Evolutionary conservation across 306 rosid species (phyloP).

Genomic region (Biancaea sappan): DNA sequence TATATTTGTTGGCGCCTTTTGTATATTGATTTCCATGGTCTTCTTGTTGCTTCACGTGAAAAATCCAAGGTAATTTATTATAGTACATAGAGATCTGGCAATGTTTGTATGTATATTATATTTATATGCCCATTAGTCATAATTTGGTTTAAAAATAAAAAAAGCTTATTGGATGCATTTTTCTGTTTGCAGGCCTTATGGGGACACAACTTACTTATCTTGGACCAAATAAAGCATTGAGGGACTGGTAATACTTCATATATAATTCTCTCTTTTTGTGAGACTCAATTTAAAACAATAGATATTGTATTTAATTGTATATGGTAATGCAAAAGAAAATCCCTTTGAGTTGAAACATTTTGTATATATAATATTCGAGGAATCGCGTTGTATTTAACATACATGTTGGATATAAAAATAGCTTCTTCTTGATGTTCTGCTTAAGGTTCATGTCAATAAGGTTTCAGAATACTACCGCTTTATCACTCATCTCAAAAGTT

Average conservation of each 20-base stretch:
- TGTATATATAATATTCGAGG: no score
- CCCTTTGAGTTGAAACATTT: slow-evolving; percentile 18
- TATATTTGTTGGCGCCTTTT: slow-evolving; percentile 68
- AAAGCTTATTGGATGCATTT: slow-evolving; percentile 15
- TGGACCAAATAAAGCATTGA: slow-evolving; percentile 58
- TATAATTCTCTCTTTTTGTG: background rate
- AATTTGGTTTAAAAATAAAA: slow-evolving; percentile 5
- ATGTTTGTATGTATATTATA: background rate
- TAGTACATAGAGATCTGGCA: background rate
- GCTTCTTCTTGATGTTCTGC: no score
- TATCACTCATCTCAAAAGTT: no score
- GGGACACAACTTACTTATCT: slow-evolving; percentile 46
- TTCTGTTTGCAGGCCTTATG: slow-evolving; percentile 49
- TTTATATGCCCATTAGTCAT: slow-evolving; percentile 9
- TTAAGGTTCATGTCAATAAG: no score
- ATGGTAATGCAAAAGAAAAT: slow-evolving; percentile 14
- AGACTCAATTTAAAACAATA: background rate
- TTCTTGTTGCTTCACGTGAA: slow-evolving; percentile 85
- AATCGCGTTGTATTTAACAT: no score
- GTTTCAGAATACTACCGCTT: no score
- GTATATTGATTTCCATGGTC: slow-evolving; percentile 64
- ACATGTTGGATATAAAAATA: no score
- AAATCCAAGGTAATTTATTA: slow-evolving; percentile 60
- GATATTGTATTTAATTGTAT: slow-evolving; percentile 36
- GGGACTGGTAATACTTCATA: background rate